Evolutionary conservation across 164 flowering plant genomes (phyloP), one percentile per base, ranked within the genome.

Genomic region (Chimonanthus salicifolius): DNA sequence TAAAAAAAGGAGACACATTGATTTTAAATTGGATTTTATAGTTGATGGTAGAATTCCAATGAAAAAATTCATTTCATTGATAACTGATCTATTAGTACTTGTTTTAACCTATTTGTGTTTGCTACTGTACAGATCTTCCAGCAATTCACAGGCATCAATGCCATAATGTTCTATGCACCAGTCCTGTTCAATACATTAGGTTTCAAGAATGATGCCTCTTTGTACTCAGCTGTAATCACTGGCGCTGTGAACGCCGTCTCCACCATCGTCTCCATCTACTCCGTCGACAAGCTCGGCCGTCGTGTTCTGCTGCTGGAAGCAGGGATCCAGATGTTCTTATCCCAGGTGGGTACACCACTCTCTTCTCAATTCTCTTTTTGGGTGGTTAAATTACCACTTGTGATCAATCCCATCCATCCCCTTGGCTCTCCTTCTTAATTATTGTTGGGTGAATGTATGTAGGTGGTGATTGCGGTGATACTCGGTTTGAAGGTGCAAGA

Each of bases 161-260:
- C 97, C n/a, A 92, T 94, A 62, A 94, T 94, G 98, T 94, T 92
- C 81, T 94, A 94, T 16, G 94, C 96, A 0, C 96, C 98, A 2
- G 98, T 94, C 44, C 80, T 94, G 16, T 92, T 94, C 71, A 63
- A 79, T 79, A 92, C 98, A 0, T 70, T 94, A 3, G 98, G 98
- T 21, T 94, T 92, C 64, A 81, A 83, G 43, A 80, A 69, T 47
- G 87, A 86, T 21, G 97, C 97, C 47, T 72, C 98, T 9, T 89
- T 94, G 2, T 92, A 92, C 82, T 94, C 98, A 0, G 83, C 98
- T 5, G 97, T 94, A 58, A 89, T 94, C 49, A 89, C 89, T 1
- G 97, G 98, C 4, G 94, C 97, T 0, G 97, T 94, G 44, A 94
- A 94, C 21, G 97, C 86, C 1, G n/a, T 88, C 11, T 88, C 98